Evolutionary conservation across 2,329 filamentous ascomycete species (phyloP).

Genomic region (Ilyonectria mors-panacis): DNA sequence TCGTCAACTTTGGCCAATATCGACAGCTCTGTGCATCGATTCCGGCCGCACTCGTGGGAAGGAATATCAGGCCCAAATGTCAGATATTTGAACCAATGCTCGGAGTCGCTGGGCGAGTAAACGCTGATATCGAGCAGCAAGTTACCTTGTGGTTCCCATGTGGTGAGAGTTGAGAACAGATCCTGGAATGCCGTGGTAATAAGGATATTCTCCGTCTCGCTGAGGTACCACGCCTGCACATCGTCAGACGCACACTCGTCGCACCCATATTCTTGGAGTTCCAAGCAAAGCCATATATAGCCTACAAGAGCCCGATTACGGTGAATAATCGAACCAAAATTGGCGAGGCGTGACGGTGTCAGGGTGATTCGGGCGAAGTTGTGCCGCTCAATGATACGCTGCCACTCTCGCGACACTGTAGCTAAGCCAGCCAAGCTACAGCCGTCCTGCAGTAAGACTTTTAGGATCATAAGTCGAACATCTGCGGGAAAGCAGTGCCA

Average conservation of each 20-base stretch:
- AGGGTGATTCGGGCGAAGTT: constrained; percentile 46
- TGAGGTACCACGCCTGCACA: constrained; percentile 20
- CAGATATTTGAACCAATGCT: constrained; percentile 52
- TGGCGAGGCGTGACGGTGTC: constrained; percentile 47
- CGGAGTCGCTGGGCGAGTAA: constrained; percentile 51
- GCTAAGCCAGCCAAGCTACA: constrained; percentile 13
- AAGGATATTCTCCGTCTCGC: constrained; percentile 33
- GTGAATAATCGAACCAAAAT: constrained; percentile 47
- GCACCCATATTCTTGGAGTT: constrained; percentile 41
- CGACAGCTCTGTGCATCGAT: not conserved
- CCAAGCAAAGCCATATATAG: constrained; percentile 44
- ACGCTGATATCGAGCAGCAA: constrained; percentile 53
- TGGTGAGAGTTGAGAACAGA: constrained; percentile 50
- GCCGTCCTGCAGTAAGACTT: constrained; percentile 7
- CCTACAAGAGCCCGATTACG: constrained; percentile 48
- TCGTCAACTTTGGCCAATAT: not conserved
- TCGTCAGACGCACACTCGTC: constrained; percentile 10
- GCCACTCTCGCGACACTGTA: constrained; percentile 30
- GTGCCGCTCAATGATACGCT: constrained; percentile 17
- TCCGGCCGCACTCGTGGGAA: not conserved
- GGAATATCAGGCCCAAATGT: constrained; percentile 33
- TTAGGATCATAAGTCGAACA: constrained; percentile 3
- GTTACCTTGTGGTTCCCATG: constrained; percentile 46
- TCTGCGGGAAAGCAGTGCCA: constrained; percentile 4
- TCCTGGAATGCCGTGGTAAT: constrained; percentile 39